Evolutionary conservation across 257 asterid genomes (phyloP), one percentile per base, ranked within the genome.

Genomic region (Nicotiana benthamiana): DNA sequence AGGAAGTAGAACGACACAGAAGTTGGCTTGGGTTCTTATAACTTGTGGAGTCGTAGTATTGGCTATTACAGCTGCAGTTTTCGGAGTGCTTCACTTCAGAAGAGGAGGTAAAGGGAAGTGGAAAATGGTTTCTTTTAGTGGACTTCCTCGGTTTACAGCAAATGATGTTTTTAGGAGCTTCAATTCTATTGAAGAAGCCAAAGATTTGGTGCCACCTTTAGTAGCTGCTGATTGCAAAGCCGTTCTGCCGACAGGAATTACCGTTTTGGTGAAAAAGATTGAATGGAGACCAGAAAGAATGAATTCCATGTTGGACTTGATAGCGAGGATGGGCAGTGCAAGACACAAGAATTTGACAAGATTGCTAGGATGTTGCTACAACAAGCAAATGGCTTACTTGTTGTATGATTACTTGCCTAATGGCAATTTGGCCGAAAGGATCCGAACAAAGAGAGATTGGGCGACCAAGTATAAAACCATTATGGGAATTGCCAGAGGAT

Each of bases 181-280:
- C 32, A 83, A 85, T 79, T 82, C 88, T 30, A 56, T 61, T 0
- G 96, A 88, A 84, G 84, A 88, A 84, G 82, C 80, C 75, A 40
- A 62, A 15, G 86, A 86, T 53, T 63, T 74, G 24, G 77, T 62
- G 59, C 82, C 84, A 17, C 18, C 86, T 9, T 76, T 81, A 72
- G 89, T 91, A 0, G 89, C 87, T 76, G 87, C 93, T 3, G 85
- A 88, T 17, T 84, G 89, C 78, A 94, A 89, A 85, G 91, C 91
- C 10, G 98, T 94, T 85, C 81, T 92, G 68, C 99, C 97, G 28
- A 92, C 97, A 3, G 99, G 98, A 78, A 89, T 92, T 20, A 90
- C 95, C 0, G 92, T 96, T 81, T 90, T 91, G 2, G 96, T 92
- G 27, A 92, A 88, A 92, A 91, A 87, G 88, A 88, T 96, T 20